Conservation (phyloP, 176 grass and related monocot species). For the Eleusine indica region DNA sequence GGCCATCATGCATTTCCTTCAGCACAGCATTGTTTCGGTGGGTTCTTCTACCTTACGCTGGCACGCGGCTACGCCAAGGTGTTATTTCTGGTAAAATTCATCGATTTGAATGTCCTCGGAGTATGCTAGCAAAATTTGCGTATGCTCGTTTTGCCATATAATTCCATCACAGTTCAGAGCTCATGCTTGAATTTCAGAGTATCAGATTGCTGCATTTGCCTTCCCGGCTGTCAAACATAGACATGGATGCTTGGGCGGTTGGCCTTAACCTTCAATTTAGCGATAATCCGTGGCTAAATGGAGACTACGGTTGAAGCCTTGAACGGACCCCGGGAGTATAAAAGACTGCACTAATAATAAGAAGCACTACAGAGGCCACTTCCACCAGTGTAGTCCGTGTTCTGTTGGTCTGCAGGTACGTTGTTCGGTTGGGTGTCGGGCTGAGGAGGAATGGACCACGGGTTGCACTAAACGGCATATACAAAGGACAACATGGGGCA, state of each 20-base stretch:
- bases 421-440: constrained; percentile 1
- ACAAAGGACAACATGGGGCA: constrained; percentile 16
- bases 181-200: neutral
- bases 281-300: neutral
- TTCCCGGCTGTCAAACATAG: neutral
- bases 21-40: no score
- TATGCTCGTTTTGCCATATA: no score
- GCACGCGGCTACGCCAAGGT: no score
- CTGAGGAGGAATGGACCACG: constrained; percentile 15
- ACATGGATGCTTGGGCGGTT: neutral
- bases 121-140: neutral
- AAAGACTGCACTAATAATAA: neutral
- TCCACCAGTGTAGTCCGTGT: neutral
- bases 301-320: neutral
- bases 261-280: neutral
- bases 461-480: neutral
- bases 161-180: no score
- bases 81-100: neutral
- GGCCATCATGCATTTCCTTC: no score
- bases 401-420: neutral
- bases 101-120: neutral
- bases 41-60: no score
- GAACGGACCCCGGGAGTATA: neutral
- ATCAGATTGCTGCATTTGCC: constrained; percentile 17
- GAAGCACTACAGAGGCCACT: neutral